A percentile compares a stretch with the other conserved stretches of the same genome.
Conservation (phyloP, 1,284 basidiomycete genomes). For the Ustilago esculenta region DNA sequence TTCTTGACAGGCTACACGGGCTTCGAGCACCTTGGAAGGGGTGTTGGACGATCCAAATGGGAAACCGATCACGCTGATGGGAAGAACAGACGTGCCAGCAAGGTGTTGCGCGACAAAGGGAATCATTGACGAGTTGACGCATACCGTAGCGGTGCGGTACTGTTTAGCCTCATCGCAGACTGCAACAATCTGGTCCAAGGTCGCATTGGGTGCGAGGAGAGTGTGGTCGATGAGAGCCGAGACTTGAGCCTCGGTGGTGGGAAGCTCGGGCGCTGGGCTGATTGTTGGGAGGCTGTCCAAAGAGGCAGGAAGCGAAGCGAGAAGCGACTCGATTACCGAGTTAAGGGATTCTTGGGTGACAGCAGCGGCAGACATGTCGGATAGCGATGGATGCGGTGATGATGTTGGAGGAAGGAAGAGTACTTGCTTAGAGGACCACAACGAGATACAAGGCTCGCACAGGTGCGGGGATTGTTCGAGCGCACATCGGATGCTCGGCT, state of each 20-base stretch:
- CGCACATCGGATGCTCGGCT: constrained; percentile 25
- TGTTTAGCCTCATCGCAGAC: constrained; percentile 50
- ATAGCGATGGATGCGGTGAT: neutral
- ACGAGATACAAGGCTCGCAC: neutral
- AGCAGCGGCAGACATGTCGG: constrained; percentile 1
- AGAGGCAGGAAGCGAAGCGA: constrained; percentile 18
- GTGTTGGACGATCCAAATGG: constrained; percentile 51
- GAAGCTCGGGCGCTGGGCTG: constrained; percentile 25
- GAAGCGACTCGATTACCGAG: constrained; percentile 19
- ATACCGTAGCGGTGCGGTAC: constrained; percentile 51
- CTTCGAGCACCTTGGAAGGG: constrained; percentile 50
- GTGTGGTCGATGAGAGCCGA: constrained; percentile 62
- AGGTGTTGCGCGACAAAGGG: constrained; percentile 71
- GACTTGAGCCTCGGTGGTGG: constrained; percentile 33
- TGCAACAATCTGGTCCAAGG: constrained; percentile 36
- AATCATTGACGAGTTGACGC: constrained; percentile 58
- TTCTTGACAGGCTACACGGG: constrained; percentile 30
- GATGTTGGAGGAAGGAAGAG: constrained; percentile 1
- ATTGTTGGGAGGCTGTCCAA: constrained; percentile 22
- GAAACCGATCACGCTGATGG: constrained; percentile 53
- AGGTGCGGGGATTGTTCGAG: neutral
- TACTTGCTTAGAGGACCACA: no score
- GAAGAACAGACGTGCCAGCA: constrained; percentile 27
- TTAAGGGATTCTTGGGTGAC: constrained; percentile 28
- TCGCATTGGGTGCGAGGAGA: constrained; percentile 55